Percentiles rank a stretch among this genome's conserved stretches.
These are phyloP conservation scores for Halophytophthora batemanensis DNA, from an alignment of 352 stramenopile species.

Conservation along the genomic window DNA sequence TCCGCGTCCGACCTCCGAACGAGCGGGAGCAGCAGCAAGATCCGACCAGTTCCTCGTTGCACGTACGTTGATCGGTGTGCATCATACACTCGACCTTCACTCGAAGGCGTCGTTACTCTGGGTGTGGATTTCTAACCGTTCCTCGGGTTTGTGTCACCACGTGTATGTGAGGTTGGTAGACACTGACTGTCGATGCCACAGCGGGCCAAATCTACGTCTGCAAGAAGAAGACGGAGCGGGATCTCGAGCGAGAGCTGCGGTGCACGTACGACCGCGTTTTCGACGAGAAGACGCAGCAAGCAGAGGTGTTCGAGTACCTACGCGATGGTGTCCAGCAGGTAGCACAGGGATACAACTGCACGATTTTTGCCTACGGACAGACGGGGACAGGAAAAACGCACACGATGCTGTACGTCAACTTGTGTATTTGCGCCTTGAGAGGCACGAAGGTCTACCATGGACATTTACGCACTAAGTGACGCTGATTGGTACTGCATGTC, in stretches of 20 bases:
- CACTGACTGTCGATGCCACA: constrained; percentile 32
- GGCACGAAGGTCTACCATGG: too few species aligned
- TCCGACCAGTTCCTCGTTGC: constrained; percentile 14
- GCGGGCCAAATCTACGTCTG: constrained; percentile 37
- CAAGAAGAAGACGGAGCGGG: constrained; percentile 44
- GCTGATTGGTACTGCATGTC: background rate
- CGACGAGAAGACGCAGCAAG: constrained; percentile 45
- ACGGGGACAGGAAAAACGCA: constrained; percentile 90
- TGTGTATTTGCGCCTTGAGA: background rate
- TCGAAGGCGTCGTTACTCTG: too few species aligned
- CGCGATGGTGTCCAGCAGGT: constrained; percentile 72
- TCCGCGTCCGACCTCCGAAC: constrained; percentile 78
- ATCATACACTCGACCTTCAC: too few species aligned
- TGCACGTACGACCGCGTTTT: constrained; percentile 82
- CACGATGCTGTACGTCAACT: constrained; percentile 74
- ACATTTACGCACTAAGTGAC: constrained; percentile 1
- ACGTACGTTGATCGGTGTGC: constrained; percentile 21
- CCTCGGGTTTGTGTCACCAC: too few species aligned
- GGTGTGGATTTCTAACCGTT: too few species aligned
- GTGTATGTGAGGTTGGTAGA: constrained; percentile 11
- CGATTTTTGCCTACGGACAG: constrained; percentile 90
- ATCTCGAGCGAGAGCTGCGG: constrained; percentile 44
- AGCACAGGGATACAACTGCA: constrained; percentile 88
- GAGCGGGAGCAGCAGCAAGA: constrained; percentile 54
- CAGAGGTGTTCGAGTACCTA: constrained; percentile 74